Evolutionary conservation across 306 rosid species (phyloP).

Genomic region (Luffa acutangula): DNA sequence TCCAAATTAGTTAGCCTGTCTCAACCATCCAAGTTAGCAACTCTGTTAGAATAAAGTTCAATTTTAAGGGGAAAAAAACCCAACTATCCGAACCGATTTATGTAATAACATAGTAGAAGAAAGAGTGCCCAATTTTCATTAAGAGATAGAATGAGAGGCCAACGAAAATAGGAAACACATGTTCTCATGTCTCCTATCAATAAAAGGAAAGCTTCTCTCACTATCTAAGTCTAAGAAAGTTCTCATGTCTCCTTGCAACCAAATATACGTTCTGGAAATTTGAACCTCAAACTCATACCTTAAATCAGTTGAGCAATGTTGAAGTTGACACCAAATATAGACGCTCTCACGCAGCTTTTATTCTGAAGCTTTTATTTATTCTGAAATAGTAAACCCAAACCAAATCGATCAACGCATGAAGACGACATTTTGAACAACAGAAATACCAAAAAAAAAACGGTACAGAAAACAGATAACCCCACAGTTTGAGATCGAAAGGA

Average conservation of each 20-base stretch:
- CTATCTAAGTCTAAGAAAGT: neutral
- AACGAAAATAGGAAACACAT: neutral
- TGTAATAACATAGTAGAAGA: no score
- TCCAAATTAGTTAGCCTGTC: conserved; percentile 5
- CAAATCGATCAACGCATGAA: neutral
- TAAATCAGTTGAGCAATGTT: neutral
- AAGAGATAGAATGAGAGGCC: neutral
- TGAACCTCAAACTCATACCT: no score
- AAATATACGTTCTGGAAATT: neutral
- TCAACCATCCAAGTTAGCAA: neutral
- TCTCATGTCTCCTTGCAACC: neutral
- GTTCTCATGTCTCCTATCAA: neutral
- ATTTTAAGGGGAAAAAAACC: neutral
- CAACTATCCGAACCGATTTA: no score
- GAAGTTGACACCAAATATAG: neutral
- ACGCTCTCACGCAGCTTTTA: neutral
- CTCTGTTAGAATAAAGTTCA: neutral
- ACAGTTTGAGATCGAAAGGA: neutral
- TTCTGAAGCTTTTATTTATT: neutral
- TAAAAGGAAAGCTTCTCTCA: neutral
- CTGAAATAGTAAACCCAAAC: neutral
- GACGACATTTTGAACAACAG: neutral
- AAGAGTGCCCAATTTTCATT: neutral
- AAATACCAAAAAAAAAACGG: neutral
- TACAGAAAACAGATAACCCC: neutral